Conservation (phyloP, 352 stramenopile species). For the Phytophthora crassamura region DNA sequence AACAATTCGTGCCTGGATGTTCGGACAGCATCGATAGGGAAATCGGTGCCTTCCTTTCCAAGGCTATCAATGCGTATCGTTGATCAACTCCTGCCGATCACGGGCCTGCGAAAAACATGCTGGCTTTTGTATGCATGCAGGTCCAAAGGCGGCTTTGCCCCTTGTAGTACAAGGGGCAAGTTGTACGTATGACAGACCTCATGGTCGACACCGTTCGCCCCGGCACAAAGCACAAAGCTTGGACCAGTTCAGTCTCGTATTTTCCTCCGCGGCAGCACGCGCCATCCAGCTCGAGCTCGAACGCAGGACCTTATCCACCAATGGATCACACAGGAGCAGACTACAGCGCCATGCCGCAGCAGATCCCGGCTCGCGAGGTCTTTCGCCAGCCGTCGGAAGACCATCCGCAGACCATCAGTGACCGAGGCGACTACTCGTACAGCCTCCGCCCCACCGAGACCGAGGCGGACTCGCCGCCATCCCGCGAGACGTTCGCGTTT, state of each 20-base stretch:
- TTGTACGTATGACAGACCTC: constrained; percentile 30
- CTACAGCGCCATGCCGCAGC: constrained; percentile 31
- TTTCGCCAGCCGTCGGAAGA: constrained; percentile 29
- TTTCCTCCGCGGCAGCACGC: constrained; percentile 16
- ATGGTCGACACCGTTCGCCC: too few species aligned
- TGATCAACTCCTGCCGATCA: constrained; percentile 31
- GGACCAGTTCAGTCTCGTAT: constrained; percentile 24
- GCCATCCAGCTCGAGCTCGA: background rate
- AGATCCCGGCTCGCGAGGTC: constrained; percentile 29
- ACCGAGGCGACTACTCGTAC: constrained; percentile 27
- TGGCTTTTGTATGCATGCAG: constrained; percentile 20
- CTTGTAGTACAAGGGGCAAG: too few species aligned
- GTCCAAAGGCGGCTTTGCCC: background rate
- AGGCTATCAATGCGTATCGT: constrained; percentile 16
- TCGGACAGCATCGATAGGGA: constrained; percentile 7
- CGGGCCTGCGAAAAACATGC: constrained; percentile 30
- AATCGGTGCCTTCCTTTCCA: constrained; percentile 11
- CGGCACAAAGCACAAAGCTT: constrained; percentile 30
- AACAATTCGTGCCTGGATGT: constrained; percentile 37
- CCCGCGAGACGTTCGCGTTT: constrained; percentile 29
- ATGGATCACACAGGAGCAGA: constrained; percentile 4
- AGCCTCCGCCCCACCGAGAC: constrained; percentile 28
- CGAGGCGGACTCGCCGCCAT: constrained; percentile 9
- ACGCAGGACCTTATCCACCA: constrained; percentile 6
- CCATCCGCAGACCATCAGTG: constrained; percentile 31